phyloP scores from a whole-genome alignment of 345 rosid genomes.

The Lumnitzera littorea region DNA sequence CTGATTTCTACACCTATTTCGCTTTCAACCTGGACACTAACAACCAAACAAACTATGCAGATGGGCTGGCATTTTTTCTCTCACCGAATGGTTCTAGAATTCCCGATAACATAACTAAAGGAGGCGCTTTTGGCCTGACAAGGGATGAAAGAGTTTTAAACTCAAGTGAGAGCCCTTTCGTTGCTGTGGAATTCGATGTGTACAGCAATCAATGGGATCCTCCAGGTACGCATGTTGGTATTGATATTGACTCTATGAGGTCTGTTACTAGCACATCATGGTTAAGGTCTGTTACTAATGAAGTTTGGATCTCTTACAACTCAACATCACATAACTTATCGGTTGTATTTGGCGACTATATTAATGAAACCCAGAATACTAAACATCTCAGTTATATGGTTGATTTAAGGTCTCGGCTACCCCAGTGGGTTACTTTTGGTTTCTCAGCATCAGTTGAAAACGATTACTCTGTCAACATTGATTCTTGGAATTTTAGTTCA shows the following conservation, averaged over 20 bases:
- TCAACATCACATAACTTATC: not conserved
- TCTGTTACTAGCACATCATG: not conserved
- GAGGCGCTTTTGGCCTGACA: too few species aligned
- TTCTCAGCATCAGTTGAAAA: not conserved
- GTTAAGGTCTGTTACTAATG: not conserved
- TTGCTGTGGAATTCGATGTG: constrained; percentile 1
- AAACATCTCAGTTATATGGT: not conserved
- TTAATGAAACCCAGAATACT: not conserved
- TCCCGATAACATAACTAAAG: not conserved
- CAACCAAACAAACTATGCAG: not conserved
- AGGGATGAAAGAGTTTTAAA: not conserved
- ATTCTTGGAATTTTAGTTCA: not conserved
- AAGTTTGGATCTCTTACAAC: not conserved
- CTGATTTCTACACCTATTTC: not conserved
- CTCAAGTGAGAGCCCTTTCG: not conserved
- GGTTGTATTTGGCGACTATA: not conserved
- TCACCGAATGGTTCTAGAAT: not conserved
- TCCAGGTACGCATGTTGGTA: not conserved
- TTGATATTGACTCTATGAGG: not conserved
- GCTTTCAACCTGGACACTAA: not conserved
- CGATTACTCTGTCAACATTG: not conserved
- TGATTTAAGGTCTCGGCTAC: not conserved
- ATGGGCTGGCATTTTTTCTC: not conserved
- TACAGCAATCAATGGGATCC: not conserved
- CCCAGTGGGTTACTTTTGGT: not conserved